phyloP scores from a whole-genome alignment of 352 stramenopile species.

The Hyaloperonospora brassicae region DNA sequence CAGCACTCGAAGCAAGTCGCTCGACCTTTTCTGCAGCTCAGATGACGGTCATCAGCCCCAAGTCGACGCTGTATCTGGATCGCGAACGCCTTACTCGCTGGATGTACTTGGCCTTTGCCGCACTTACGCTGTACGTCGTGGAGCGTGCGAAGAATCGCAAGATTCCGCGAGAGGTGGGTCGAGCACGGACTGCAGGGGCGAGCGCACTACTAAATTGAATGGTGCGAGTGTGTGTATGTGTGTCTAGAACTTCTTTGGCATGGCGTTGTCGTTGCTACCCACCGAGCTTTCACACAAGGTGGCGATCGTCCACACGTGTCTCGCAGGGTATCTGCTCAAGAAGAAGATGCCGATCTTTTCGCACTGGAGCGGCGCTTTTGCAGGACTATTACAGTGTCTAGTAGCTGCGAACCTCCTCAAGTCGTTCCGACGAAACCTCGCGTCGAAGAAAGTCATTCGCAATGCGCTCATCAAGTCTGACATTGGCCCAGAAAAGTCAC shows the following conservation, averaged over 20 bases:
- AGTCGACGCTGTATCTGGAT: conserved; percentile 17
- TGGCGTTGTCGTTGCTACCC: conserved; percentile 34
- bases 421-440: conserved; percentile 39
- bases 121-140: conserved; percentile 33
- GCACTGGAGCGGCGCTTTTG: conserved; percentile 38
- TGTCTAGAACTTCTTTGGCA: conserved; percentile 35
- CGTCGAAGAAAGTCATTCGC: conserved; percentile 35
- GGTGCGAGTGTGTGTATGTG: conserved; percentile 3
- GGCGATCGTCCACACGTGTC: conserved; percentile 30
- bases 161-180: conserved; percentile 32
- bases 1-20: too few species aligned
- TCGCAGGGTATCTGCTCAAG: conserved; percentile 30
- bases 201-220: conserved; percentile 4
- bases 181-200: background rate
- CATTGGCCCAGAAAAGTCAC: conserved; percentile 26
- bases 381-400: conserved; percentile 37
- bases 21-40: background rate
- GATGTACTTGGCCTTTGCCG: conserved; percentile 34
- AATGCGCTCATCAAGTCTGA: conserved; percentile 26
- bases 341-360: conserved; percentile 45
- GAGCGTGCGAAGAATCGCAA: conserved; percentile 35
- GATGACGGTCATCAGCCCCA: conserved; percentile 27
- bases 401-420: conserved; percentile 35
- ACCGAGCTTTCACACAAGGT: conserved; percentile 51
- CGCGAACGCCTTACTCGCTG: conserved; percentile 31